Conservation (phyloP, 1,139 yeast species). For the Candida tropicalis region DNA sequence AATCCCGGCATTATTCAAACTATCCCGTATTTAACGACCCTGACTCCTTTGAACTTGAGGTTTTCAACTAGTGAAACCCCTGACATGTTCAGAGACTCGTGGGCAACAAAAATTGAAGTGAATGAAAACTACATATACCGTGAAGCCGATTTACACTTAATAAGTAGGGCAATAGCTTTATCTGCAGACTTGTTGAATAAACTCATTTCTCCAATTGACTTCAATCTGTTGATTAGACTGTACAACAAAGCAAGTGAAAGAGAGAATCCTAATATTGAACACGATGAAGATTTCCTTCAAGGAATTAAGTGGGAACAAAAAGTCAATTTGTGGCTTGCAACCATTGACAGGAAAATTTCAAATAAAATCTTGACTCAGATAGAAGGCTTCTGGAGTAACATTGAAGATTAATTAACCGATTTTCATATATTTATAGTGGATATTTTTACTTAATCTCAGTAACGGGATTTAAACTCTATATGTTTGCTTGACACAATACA, state of each 20-base stretch:
- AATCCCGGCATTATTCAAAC: constrained; percentile 42
- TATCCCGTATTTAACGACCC: constrained; percentile 62
- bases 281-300: constrained; percentile 16
- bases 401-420: constrained; percentile 5
- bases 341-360: constrained; percentile 10
- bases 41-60: constrained; percentile 44
- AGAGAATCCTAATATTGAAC: constrained; percentile 13
- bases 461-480: no score
- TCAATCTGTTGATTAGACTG: constrained; percentile 19
- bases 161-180: constrained; percentile 35
- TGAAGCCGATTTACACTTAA: constrained; percentile 35
- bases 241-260: constrained; percentile 14
- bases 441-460: no score
- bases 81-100: constrained; percentile 36
- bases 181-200: constrained; percentile 33
- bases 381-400: constrained; percentile 25
- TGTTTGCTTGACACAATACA: no score
- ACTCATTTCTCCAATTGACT: constrained; percentile 31
- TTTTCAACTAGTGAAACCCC: constrained; percentile 35
- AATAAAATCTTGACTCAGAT: constrained; percentile 17
- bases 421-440: no score
- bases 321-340: constrained; percentile 22
- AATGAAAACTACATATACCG: constrained; percentile 54
- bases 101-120: constrained; percentile 53
- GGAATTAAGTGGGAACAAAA: constrained; percentile 24